These are phyloP conservation scores for Obelidium mucronatum DNA, from an alignment of 192 early-diverging fungal genomes.

Conservation along the genomic window DNA sequence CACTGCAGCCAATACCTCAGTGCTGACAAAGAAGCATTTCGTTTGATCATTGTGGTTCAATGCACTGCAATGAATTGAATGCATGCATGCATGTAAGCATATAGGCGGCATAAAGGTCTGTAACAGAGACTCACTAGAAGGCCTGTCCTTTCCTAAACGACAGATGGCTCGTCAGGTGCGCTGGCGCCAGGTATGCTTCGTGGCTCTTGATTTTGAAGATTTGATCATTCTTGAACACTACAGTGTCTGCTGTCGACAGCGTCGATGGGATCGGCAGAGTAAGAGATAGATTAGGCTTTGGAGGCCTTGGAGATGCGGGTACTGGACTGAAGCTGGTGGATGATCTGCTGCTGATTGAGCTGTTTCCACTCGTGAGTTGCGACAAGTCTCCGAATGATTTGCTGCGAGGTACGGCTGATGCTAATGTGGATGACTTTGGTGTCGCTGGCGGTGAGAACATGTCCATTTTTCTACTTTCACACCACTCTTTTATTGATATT, in stretches of 20 bases:
- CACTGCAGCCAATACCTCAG: constrained; percentile 38
- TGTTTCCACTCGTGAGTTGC: too few species aligned
- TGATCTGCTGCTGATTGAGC: too few species aligned
- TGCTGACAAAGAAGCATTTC: constrained; percentile 59
- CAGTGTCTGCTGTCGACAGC: neutral
- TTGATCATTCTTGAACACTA: constrained; percentile 32
- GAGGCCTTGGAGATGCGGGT: too few species aligned
- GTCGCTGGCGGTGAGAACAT: too few species aligned
- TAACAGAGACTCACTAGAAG: constrained; percentile 45
- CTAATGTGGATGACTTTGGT: too few species aligned
- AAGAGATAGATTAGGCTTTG: neutral
- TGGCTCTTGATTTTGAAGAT: constrained; percentile 59
- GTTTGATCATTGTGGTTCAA: constrained; percentile 46
- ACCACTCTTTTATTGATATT: too few species aligned
- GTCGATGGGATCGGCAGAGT: constrained; percentile 10
- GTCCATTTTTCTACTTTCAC: too few species aligned
- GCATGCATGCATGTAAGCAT: constrained; percentile 2
- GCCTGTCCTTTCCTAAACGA: constrained; percentile 59
- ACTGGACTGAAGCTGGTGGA: too few species aligned
- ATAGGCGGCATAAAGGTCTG: neutral
- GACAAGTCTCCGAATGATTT: too few species aligned
- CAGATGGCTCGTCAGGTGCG: constrained; percentile 37
- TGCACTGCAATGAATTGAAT: constrained; percentile 27
- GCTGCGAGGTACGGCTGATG: too few species aligned
- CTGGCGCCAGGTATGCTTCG: constrained; percentile 53